Evolutionary conservation across 768 basidiomycete species (phyloP), one percentile per base, ranked within the genome.

Genomic region (Cystofilobasidium bisporidii): DNA sequence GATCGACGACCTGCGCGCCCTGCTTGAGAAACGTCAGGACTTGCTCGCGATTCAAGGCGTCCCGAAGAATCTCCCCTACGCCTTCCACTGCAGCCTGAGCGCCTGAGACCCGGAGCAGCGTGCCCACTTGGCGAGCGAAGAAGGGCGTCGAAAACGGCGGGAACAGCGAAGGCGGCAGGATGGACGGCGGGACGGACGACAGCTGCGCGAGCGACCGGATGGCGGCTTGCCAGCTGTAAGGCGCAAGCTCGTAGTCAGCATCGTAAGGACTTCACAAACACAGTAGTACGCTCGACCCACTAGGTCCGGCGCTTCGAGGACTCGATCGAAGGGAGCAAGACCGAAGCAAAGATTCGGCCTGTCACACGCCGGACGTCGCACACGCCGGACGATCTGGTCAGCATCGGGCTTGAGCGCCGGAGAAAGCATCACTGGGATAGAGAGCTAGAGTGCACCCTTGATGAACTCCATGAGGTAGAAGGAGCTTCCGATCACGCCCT

Each of bases 401-500:
- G n/a, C n/a, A n/a, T n/a, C n/a, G n/a, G n/a, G n/a, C n/a, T n/a
- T n/a, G n/a, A n/a, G n/a, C n/a, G 28, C 11, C 3, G 17, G 30
- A 32, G 22, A 14, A 56, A 28, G 26, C 5, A 3, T 6, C 8
- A 32, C 53, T 5, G n/a, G n/a, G n/a, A n/a, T n/a, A n/a, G n/a
- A n/a, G n/a, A n/a, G n/a, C n/a, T n/a, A n/a, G n/a, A n/a, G n/a
- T n/a, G n/a, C 28, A 56, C 53, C 53, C 28, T 28, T 9, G 14
- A 56, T 11, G 28, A 32, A 56, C 53, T 56, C 28, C 53, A 56
- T 56, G 15, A 56, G 30, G 53, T 56, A 56, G 53, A 56, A 56
- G 18, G 15, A 26, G 53, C 28, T 20, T 3, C 53, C 26, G 5
- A 8, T 11, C 28, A 30, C 53, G 53, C 28, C 2, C 4, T 48